Percentiles rank a stretch among this genome's conserved stretches.
phyloP scores from a whole-genome alignment of 2,329 filamentous ascomycete species.

The Exophiala calicioides region DNA sequence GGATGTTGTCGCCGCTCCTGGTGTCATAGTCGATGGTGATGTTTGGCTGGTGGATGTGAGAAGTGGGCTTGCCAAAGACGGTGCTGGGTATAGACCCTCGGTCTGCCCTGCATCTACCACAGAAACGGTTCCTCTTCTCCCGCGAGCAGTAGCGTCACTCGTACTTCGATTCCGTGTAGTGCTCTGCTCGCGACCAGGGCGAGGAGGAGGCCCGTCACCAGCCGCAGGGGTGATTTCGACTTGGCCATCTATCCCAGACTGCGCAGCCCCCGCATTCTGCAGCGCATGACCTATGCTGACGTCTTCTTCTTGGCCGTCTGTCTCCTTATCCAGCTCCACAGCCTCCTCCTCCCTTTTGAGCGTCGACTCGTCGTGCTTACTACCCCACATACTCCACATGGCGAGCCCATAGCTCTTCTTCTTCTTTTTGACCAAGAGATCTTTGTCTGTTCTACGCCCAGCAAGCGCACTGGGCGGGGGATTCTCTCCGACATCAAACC shows the following conservation, averaged over 20 bases:
- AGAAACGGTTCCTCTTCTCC: constrained; percentile 22
- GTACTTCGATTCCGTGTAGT: constrained; percentile 6
- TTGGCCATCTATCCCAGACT: background rate
- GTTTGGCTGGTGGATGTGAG: no score
- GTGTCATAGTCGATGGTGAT: no score
- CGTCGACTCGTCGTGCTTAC: constrained; percentile 79
- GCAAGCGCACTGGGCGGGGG: constrained; percentile 85
- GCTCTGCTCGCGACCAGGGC: constrained; percentile 3
- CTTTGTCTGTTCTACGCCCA: constrained; percentile 60
- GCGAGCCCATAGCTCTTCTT: constrained; percentile 72
- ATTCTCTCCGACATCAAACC: constrained; percentile 68
- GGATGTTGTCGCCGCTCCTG: constrained; percentile 2
- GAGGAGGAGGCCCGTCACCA: background rate
- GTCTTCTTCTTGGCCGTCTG: background rate
- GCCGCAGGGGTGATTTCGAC: background rate
- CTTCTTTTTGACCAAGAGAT: constrained; percentile 45
- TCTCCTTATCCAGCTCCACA: constrained; percentile 6
- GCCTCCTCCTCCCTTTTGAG: constrained; percentile 46
- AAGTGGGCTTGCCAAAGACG: no score
- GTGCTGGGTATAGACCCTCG: constrained; percentile 13
- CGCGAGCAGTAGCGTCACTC: constrained; percentile 11
- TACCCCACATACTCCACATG: constrained; percentile 85
- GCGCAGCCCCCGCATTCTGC: no score
- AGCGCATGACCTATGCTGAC: background rate
- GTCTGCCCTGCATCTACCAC: constrained; percentile 29